Evolutionary conservation across 495 filamentous ascomycete species (phyloP).

Genomic region (Hyaloscypha variabilis): DNA sequence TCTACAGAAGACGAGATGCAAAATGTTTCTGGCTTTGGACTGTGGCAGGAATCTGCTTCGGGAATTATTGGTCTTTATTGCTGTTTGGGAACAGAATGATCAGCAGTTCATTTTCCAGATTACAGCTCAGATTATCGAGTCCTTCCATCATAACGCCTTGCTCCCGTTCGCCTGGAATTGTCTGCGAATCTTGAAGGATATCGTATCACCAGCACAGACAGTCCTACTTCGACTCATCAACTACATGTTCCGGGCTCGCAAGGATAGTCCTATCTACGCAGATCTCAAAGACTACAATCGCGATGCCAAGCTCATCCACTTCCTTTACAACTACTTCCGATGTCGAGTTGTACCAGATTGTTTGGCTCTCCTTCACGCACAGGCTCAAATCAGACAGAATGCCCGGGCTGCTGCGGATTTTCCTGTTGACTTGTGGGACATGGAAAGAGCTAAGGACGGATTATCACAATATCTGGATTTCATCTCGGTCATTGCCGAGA

Average conservation of each 20-base stretch:
- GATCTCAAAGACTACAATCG: conserved; percentile 49
- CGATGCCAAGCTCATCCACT: conserved; percentile 70
- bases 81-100: conserved; percentile 92
- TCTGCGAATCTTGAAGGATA: conserved; percentile 91
- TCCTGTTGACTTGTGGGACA: conserved; percentile 93
- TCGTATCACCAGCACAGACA: conserved; percentile 91
- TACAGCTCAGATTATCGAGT: conserved; percentile 93
- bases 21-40: conserved; percentile 83
- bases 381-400: conserved; percentile 81
- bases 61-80: conserved; percentile 92
- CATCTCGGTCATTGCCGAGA: conserved; percentile 87
- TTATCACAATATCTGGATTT: conserved; percentile 93
- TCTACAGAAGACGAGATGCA: conserved; percentile 82
- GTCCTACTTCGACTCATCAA: conserved; percentile 88
- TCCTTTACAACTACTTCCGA: conserved; percentile 89
- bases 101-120: conserved; percentile 92
- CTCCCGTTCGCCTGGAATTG: conserved; percentile 89
- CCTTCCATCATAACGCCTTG: conserved; percentile 82
- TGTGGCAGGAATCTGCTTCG: conserved; percentile 85
- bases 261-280: conserved; percentile 59
- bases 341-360: conserved; percentile 90
- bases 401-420: conserved; percentile 70
- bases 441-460: conserved; percentile 84
- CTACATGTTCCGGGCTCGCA: conserved; percentile 75
- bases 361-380: conserved; percentile 87